Base-by-base conservation (phyloP, 768 basidiomycete genomes). In the Phylloporus arenicola region DNA sequence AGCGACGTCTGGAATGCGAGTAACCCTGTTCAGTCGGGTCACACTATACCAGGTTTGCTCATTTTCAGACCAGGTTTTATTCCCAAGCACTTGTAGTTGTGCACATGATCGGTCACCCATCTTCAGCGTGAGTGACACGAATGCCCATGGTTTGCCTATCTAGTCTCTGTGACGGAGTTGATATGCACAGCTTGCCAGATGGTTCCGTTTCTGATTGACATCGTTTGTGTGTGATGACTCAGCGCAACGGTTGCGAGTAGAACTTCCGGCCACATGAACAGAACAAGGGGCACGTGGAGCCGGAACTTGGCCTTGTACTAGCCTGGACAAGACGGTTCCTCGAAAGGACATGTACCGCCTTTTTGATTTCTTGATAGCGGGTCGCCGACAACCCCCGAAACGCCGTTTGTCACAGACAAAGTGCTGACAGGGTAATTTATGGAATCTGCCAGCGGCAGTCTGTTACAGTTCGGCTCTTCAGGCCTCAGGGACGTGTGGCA, bases 301-400 rank as follows among this genome's bases (percentile, higher is more conserved):
- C 41, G 41, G 41, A 42, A 27, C 41, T 42, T 22, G 13, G 13
- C 22, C 39, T 40, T 40, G 30, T 31, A 13, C 30, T 12, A 13
- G 30, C 2, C 13, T 13, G 39, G 25, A 42, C 20, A 24, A 40
- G 37, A 8, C 9, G 6, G 30, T 46, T 20, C 19, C 14, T 37
- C 42, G 48, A 44, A 29, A 25, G 61, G 59, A 59, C 52, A 59
- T 50, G 52, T 42, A 61, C 47, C 31, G 58, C 60, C 56, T 58
- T 49, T 37, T 11, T 58, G 52, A 58, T 51, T 39, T 50, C 45
- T 27, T 43, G 30, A 29, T 30, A 41, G 39, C 37, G 35, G 8
- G 17, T 37, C 17, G 35, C 59, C 51, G 57, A 59, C 43, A 16
- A 7, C 25, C 25, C 46, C 52, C 49, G 45, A 52, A 31, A 19